Percentiles rank a stretch among this genome's conserved stretches.
Conservation (phyloP, 2,329 filamentous ascomycete genomes). For the Botrytis pseudocinerea region DNA sequence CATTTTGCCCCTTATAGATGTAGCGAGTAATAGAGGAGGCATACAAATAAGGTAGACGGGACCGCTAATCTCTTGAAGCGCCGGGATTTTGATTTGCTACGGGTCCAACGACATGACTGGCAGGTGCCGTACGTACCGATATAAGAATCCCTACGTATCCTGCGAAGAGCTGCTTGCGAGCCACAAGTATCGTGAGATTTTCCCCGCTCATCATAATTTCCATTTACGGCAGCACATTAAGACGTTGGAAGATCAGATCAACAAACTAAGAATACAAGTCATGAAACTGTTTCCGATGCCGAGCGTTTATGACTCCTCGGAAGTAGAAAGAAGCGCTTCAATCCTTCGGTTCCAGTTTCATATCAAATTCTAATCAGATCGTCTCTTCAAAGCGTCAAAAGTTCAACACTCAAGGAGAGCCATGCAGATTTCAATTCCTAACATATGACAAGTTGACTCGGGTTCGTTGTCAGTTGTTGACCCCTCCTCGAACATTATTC, state of each 20-base stretch:
- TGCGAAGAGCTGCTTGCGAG: neutral
- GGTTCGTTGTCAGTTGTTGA: neutral
- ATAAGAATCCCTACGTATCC: neutral
- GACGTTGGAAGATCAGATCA: conserved; percentile 18
- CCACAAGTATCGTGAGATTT: conserved; percentile 9
- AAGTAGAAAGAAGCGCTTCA: neutral
- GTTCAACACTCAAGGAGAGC: neutral
- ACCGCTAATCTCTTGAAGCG: conserved; percentile 15
- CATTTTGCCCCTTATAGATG: neutral
- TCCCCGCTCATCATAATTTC: conserved; percentile 13
- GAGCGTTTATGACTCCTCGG: neutral
- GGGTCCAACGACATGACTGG: conserved; percentile 1
- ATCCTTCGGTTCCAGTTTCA: neutral
- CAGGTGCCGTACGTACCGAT: neutral
- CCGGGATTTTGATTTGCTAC: neutral
- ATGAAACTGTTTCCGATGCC: conserved; percentile 3
- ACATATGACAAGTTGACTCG: neutral
- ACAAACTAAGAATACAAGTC: neutral
- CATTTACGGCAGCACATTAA: neutral
- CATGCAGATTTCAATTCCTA: neutral
- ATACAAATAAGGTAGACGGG: neutral
- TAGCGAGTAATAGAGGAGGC: neutral
- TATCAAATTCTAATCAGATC: neutral
- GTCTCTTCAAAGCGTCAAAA: neutral
- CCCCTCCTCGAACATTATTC: neutral